Conservation (phyloP, 371 early-diverging fungal species). For the Mucor velutinosus region DNA sequence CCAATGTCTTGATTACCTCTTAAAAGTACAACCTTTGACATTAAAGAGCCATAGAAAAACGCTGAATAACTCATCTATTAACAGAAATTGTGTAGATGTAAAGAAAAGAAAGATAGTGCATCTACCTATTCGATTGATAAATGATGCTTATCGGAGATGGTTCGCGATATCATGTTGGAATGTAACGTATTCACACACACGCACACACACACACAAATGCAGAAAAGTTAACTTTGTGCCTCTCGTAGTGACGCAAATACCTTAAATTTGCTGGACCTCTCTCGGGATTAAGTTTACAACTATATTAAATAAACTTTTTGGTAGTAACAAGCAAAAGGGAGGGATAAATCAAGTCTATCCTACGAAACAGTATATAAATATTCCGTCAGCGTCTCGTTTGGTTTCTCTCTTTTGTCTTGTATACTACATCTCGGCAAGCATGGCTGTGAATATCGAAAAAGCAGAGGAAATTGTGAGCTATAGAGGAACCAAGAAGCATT, state of each 20-base stretch:
- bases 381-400: constrained; percentile 13
- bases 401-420: background rate
- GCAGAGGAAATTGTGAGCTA: constrained; percentile 17
- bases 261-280: constrained; percentile 4
- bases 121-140: background rate
- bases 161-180: background rate
- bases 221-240: background rate
- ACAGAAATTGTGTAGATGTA: background rate
- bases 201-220: background rate
- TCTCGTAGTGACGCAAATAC: constrained; percentile 10
- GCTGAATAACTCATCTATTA: constrained; percentile 16
- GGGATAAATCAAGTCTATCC: background rate
- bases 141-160: background rate
- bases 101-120: background rate
- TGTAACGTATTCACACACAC: background rate
- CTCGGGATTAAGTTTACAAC: constrained; percentile 11
- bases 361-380: constrained; percentile 10
- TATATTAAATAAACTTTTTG: constrained; percentile 13
- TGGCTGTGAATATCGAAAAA: constrained; percentile 14
- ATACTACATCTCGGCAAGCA: background rate
- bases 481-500: background rate
- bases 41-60: constrained; percentile 49
- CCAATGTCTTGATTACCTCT: constrained; percentile 29
- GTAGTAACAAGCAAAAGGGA: background rate
- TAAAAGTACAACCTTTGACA: constrained; percentile 31